Conservation (phyloP, 73 alveolate genomes). For the Loxodes magnus region DNA sequence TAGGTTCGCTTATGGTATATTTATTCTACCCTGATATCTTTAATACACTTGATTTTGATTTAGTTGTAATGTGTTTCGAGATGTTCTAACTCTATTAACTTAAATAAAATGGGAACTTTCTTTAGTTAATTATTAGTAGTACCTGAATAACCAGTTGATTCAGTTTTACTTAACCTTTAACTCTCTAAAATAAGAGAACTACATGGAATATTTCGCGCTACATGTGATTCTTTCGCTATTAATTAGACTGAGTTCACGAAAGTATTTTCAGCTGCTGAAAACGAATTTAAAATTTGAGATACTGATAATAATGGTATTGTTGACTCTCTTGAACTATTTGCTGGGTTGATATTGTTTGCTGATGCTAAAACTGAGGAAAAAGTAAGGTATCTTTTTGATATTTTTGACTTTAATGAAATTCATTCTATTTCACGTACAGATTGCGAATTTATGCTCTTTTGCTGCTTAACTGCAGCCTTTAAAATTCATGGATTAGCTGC, state of each 20-base stretch:
- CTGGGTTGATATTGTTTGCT: conserved; percentile 87
- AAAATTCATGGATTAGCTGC: conserved; percentile 58
- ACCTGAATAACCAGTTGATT: too few relatives aligned
- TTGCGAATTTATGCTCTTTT: conserved; percentile 73
- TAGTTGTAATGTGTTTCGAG: too few relatives aligned
- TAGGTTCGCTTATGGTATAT: too few relatives aligned
- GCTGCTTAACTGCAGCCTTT: conserved; percentile 81
- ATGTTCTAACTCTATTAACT: too few relatives aligned
- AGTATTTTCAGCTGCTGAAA: conserved; percentile 73
- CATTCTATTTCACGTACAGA: conserved; percentile 75
- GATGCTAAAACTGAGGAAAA: conserved; percentile 93
- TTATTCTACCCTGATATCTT: too few relatives aligned
- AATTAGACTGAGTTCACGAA: conserved; percentile 88
- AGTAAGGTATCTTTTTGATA: conserved; percentile 85
- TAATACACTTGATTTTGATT: too few relatives aligned
- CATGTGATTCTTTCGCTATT: conserved; percentile 88
- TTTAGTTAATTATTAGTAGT: too few relatives aligned
- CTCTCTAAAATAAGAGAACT: conserved; percentile 84
- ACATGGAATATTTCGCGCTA: conserved; percentile 85
- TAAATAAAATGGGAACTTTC: too few relatives aligned
- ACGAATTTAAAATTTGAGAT: conserved; percentile 88
- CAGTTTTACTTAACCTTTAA: too few relatives aligned
- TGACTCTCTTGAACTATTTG: conserved; percentile 84
- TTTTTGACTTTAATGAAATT: conserved; percentile 90
- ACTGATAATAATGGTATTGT: conserved; percentile 91